Base-by-base conservation (phyloP, 495 filamentous ascomycete genomes). In the Penicillium steckii region DNA sequence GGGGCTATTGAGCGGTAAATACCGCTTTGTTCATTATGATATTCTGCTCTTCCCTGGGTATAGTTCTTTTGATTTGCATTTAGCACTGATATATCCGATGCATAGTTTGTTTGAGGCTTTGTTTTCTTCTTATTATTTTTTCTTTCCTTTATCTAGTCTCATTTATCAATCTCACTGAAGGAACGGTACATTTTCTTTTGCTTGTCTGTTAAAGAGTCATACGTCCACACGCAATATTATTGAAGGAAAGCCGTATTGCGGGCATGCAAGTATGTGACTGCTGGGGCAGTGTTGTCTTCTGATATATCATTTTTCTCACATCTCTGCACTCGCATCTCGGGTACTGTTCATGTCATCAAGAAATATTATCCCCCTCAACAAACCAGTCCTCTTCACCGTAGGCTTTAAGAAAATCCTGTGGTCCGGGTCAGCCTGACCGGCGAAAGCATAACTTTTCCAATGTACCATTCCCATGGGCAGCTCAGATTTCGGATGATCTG, bases 1-100 rank as follows among this genome's bases (percentile, higher is more conserved):
- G 69, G 67, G 26, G 61, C 71, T 13, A 72, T 76, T 66, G 76
- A 82, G 62, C 60, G 66, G 58, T 71, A 50, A 48, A 22, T 46
- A n/a, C n/a, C 7, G 7, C n/a, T 29, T 44, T 18, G 30, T 18
- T 26, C 19, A 40, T 50, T 2, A 44, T 41, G 17, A 24, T 22
- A 30, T 15, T 32, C 6, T 29, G 32, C 12, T 51, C 22, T 45
- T 25, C 48, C 25, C 42, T 33, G 12, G 5, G 37, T 19, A 41
- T 41, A 41, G 37, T 19, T 41, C 19, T 13, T 1, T 12, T 41
- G 37, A 13, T 21, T 35, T 23, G 19, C 18, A 19, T 23, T 41
- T 41, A 41, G 37, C 37, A 41, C 17, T 41, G 37, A 12, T 41
- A 2, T 23, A 24, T 41, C 7, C 8, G 22, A 41, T 41, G 17